phyloP scores from a whole-genome alignment of 139 green algal species.

The Pleodorina starrii region DNA sequence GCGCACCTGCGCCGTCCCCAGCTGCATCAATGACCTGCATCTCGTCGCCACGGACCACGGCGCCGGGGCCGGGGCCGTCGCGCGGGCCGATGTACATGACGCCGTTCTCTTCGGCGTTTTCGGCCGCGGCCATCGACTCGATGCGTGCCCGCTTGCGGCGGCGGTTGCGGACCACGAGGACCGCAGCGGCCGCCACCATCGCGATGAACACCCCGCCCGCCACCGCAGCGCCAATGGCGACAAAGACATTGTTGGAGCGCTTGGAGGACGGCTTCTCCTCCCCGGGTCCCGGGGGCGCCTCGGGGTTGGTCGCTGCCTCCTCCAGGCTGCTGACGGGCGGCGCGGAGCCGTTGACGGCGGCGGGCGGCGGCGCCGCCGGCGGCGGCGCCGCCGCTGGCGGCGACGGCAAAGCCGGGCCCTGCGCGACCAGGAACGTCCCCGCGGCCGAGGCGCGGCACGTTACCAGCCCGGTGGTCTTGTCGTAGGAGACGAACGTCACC shows the following conservation, averaged over 20 bases:
- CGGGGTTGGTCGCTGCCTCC: no score
- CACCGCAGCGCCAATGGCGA: background rate
- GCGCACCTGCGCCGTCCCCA: no score
- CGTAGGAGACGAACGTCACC: background rate
- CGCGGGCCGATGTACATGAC: background rate
- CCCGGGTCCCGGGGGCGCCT: no score
- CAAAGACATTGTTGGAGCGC: background rate
- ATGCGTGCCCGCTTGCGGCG: background rate
- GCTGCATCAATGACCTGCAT: no score
- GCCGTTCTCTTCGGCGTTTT: background rate
- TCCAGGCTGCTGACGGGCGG: no score
- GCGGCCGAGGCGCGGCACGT: background rate
- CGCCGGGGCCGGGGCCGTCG: no score
- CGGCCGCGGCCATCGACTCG: background rate
- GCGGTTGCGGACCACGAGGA: background rate
- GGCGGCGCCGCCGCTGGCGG: background rate
- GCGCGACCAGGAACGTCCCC: background rate
- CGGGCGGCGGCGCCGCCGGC: background rate
- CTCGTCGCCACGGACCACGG: no score
- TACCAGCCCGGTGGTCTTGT: background rate
- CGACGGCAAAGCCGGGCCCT: background rate
- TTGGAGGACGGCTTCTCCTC: background rate
- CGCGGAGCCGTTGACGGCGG: background rate
- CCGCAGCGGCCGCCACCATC: background rate
- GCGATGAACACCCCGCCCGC: background rate